phyloP scores from a whole-genome alignment of 805 yeast species.

The Wickerhamomyces chaumierensis region DNA sequence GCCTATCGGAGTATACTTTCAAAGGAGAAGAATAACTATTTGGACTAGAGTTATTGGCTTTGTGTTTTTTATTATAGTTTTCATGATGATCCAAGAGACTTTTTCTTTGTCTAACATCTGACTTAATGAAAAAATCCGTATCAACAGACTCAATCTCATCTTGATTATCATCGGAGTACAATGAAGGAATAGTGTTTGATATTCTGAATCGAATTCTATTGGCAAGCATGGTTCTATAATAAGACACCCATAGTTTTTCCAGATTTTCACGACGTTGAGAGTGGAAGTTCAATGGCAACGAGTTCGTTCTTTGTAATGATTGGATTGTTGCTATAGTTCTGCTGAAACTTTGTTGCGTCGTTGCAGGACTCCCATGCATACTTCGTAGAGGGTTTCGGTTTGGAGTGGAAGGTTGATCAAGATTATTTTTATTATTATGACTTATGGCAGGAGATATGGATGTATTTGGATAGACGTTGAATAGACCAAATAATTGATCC shows the following conservation, averaged over 20 bases:
- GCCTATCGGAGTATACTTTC: too few species aligned
- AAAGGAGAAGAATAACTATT: too few species aligned
- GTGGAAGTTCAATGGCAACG: conserved; percentile 11
- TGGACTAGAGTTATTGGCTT: too few species aligned
- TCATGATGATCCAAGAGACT: background rate
- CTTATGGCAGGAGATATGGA: background rate
- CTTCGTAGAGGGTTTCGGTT: conserved; percentile 7
- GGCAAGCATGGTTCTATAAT: conserved; percentile 19
- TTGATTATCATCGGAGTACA: background rate
- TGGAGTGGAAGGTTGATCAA: conserved; percentile 3
- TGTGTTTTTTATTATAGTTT: too few species aligned
- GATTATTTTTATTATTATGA: too few species aligned
- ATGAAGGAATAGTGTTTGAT: background rate
- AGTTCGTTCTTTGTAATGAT: conserved; percentile 8
- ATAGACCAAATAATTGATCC: conserved; percentile 6
- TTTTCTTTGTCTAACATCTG: background rate
- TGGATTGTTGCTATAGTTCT: background rate
- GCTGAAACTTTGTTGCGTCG: background rate
- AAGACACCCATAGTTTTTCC: conserved; percentile 22
- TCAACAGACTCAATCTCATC: conserved; percentile 7
- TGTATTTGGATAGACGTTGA: background rate
- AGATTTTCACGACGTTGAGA: conserved; percentile 4
- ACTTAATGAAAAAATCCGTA: conserved; percentile 6
- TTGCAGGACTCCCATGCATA: conserved; percentile 9
- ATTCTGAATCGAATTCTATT: conserved; percentile 12